Conservation (phyloP, 2,329 filamentous ascomycete genomes). For the Cryphonectria carpinicola region DNA sequence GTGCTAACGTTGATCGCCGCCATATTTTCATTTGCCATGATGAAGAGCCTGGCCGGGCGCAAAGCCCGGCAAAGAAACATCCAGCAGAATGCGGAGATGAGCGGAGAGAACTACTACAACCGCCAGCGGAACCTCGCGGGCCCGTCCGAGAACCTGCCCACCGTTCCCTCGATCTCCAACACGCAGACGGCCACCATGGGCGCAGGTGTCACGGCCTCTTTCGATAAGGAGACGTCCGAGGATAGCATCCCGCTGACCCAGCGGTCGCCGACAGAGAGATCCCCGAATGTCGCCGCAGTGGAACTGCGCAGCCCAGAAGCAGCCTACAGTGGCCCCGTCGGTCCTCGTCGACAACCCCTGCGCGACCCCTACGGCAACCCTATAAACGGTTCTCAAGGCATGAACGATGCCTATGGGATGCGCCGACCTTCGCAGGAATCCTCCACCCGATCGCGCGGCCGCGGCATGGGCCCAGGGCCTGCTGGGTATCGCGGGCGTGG, state of each 20-base stretch:
- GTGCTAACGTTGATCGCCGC: constrained; percentile 81
- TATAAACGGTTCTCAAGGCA: constrained; percentile 42
- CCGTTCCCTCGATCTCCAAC: constrained; percentile 57
- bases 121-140: constrained; percentile 57
- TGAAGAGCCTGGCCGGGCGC: constrained; percentile 84
- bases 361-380: constrained; percentile 69
- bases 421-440: constrained; percentile 52
- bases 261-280: constrained; percentile 63
- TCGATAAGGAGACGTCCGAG: constrained; percentile 69
- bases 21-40: constrained; percentile 92
- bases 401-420: constrained; percentile 49
- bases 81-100: constrained; percentile 95
- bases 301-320: constrained; percentile 45
- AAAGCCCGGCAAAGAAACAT: constrained; percentile 94
- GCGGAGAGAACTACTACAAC: constrained; percentile 87
- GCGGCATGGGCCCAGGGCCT: constrained; percentile 46
- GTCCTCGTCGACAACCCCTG: constrained; percentile 45
- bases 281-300: constrained; percentile 49
- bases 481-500: constrained; percentile 6
- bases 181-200: constrained; percentile 55
- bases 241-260: constrained; percentile 73
- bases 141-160: constrained; percentile 56
- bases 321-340: constrained; percentile 39
- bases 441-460: constrained; percentile 56
- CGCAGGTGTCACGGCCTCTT: constrained; percentile 51